These are phyloP conservation scores for Candida anglica DNA, from an alignment of 805 yeast genomes.

Conservation along the genomic window DNA sequence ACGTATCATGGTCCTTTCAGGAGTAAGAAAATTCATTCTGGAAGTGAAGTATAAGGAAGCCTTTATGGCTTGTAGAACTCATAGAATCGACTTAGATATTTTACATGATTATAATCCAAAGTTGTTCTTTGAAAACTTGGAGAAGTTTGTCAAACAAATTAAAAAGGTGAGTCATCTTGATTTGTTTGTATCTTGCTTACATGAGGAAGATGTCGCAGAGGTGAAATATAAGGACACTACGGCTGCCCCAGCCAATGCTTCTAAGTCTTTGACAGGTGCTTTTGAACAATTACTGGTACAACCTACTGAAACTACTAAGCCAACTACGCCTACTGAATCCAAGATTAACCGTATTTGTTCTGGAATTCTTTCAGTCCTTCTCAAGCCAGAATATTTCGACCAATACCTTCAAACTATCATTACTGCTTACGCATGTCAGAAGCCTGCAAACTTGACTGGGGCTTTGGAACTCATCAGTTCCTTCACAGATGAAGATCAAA, in stretches of 20 bases:
- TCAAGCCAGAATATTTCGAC: constrained; percentile 45
- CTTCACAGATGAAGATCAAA: constrained; percentile 42
- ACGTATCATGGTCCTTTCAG: constrained; percentile 83
- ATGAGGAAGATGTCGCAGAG: constrained; percentile 77
- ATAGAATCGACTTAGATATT: constrained; percentile 86
- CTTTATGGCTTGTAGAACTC: constrained; percentile 78
- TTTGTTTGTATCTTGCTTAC: constrained; percentile 78
- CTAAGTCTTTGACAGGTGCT: constrained; percentile 6
- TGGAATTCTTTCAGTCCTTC: constrained; percentile 56
- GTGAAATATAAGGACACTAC: constrained; percentile 81
- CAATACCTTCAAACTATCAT: constrained; percentile 72
- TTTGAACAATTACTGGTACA: constrained; percentile 2
- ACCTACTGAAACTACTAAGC: background rate
- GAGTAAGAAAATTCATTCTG: constrained; percentile 68
- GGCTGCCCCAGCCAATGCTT: constrained; percentile 13
- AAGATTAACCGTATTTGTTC: constrained; percentile 79
- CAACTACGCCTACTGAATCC: constrained; percentile 19
- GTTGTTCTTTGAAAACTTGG: constrained; percentile 60
- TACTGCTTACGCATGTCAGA: constrained; percentile 90
- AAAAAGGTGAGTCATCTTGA: constrained; percentile 75
- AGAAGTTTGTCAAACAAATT: constrained; percentile 65
- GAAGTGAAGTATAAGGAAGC: constrained; percentile 63
- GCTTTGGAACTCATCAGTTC: constrained; percentile 66
- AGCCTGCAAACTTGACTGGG: constrained; percentile 76
- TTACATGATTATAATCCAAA: constrained; percentile 83